Conservation (phyloP, 331 rosid genomes). For the Phaseolus coccineus region DNA sequence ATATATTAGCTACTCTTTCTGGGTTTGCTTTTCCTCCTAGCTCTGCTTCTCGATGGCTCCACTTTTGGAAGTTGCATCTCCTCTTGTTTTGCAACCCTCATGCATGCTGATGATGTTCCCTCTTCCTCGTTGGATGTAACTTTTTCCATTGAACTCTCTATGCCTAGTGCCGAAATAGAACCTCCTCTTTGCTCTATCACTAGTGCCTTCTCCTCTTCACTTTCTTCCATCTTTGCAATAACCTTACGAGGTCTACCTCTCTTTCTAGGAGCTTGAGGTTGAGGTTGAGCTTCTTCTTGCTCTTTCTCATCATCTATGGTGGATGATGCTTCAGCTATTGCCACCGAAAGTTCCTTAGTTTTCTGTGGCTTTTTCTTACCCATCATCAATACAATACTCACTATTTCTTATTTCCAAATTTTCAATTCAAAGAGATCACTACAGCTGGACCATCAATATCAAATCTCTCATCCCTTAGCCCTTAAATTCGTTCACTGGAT, state of each 20-base stretch:
- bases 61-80: conserved; percentile 41
- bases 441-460: conserved; percentile 30
- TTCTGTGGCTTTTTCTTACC: conserved; percentile 81
- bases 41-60: conserved; percentile 60
- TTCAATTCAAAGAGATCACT: neutral
- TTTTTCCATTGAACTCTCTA: conserved; percentile 47
- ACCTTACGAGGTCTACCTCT: conserved; percentile 86
- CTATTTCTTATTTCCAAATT: conserved; percentile 19
- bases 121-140: conserved; percentile 35
- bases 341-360: conserved; percentile 73
- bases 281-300: conserved; percentile 33
- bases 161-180: conserved; percentile 20
- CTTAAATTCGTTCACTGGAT: conserved; percentile 18
- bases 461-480: conserved; percentile 22
- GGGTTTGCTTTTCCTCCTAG: conserved; percentile 83
- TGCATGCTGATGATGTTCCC: conserved; percentile 46
- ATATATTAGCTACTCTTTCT: conserved; percentile 64
- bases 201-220: conserved; percentile 35
- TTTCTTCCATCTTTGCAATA: conserved; percentile 53
- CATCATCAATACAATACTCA: conserved; percentile 40
- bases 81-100: conserved; percentile 30
- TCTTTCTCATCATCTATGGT: conserved; percentile 56
- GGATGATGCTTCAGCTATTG: conserved; percentile 79
- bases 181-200: conserved; percentile 4
- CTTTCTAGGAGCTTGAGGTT: conserved; percentile 63